These are phyloP conservation scores for Penicillium goetzii DNA, from an alignment of 495 filamentous ascomycete species.

Conservation along the genomic window DNA sequence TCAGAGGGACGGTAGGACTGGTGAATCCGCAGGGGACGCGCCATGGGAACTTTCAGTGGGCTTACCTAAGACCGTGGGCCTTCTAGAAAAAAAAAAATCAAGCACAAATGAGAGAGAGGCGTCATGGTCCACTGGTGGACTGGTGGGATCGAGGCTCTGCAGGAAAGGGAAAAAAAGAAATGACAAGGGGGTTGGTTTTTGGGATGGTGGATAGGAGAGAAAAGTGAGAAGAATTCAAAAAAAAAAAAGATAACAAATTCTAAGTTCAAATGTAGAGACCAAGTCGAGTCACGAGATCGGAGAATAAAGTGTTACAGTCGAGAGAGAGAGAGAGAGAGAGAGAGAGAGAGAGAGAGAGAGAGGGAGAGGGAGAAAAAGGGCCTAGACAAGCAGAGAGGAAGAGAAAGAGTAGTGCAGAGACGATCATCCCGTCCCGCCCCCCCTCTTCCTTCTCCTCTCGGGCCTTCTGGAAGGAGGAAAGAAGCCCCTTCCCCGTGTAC, in stretches of 20 bases:
- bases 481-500: conserved; percentile 33
- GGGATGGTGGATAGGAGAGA: background rate
- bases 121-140: conserved; percentile 30
- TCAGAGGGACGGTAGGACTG: background rate
- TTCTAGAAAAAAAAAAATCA: conserved; percentile 35
- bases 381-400: background rate
- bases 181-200: background rate
- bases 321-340: too few species aligned
- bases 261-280: background rate
- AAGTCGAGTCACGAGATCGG: background rate
- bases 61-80: conserved; percentile 30
- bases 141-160: conserved; percentile 32
- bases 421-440: conserved; percentile 11
- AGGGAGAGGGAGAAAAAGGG: background rate
- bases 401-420: background rate
- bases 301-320: background rate
- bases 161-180: background rate
- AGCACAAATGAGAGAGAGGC: conserved; percentile 20
- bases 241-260: too few species aligned
- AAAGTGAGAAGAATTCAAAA: background rate
- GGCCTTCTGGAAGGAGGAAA: conserved; percentile 33
- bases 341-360: too few species aligned
- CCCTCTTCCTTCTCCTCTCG: conserved; percentile 1
- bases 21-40: background rate
- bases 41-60: conserved; percentile 16